Evolutionary conservation across 2,329 filamentous ascomycete genomes (phyloP), one percentile per base, ranked within the genome.

Genomic region (Oidium heveae): DNA sequence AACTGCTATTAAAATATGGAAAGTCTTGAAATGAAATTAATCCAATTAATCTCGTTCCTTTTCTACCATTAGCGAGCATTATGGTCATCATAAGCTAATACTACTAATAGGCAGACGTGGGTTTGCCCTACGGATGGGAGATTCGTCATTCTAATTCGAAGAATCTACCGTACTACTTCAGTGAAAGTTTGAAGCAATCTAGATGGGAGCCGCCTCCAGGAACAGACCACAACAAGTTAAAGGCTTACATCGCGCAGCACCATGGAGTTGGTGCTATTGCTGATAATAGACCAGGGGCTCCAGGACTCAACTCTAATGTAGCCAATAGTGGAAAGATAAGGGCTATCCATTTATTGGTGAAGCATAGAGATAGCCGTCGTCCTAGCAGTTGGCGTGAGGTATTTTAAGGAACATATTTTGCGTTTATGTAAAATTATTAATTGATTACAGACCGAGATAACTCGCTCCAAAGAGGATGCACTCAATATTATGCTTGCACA

Each of bases 101-200:
- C 16, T 49, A 33, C 9, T 28, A 12, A 32, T 61, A 83, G 79
- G 70, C 76, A 65, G 83, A 87, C 55, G 80, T 82, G 61, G 89
- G 89, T 67, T 79, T 95, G 59, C 88, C 88, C 58, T 68, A 79
- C 52, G 79, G 80, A 68, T 95, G 89, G 88, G 91, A 96, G 72
- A 86, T 98, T 66, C 86, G 91, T 68, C 86, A 93, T 72, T 94
- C 86, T 68, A 94, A 95, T 73, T 94, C 86, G 69, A 96, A 95
- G 74, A 94, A 94, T 71, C 82, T 96, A 37, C 91, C 91, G 39
- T 98, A 98, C 74, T 98, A 96, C 74, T 96, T 95, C 82, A 93
- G 95, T 70, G 73, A 82, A 49, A 71, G 70, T 61, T 85, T 86
- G 59, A 89, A 88, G 68, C 80, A 86, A 66, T 96, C 91, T 59